These are phyloP conservation scores for Trichoderma sp. DNA, from an alignment of 2,329 filamentous ascomycete species.

Conservation along the genomic window DNA sequence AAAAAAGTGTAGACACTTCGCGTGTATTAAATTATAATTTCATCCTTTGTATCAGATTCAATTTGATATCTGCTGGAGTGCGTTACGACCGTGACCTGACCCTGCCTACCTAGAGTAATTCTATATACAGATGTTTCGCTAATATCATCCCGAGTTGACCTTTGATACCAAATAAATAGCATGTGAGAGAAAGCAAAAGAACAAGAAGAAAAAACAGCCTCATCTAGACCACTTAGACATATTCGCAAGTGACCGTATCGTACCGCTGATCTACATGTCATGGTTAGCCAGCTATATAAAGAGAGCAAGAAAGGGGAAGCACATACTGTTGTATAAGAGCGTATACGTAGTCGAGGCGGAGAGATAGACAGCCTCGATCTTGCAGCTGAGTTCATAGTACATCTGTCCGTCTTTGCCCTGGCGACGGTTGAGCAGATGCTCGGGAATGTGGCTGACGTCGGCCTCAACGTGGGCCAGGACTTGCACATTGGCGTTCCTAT, in stretches of 20 bases:
- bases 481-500: slow-evolving; percentile 37
- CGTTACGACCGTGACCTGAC: not conserved
- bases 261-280: slow-evolving; percentile 37
- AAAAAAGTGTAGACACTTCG: not conserved
- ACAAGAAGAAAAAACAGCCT: not conserved
- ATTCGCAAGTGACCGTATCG: slow-evolving; percentile 43
- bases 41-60: not conserved
- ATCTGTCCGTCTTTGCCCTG: slow-evolving; percentile 37
- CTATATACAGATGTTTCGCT: slow-evolving; percentile 12
- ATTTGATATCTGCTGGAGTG: not conserved
- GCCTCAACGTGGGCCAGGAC: slow-evolving; percentile 40
- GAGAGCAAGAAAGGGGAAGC: not conserved
- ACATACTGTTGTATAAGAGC: slow-evolving; percentile 42
- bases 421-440: slow-evolving; percentile 34
- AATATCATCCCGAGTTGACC: not conserved
- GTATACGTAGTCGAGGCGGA: slow-evolving; percentile 45
- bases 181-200: not conserved
- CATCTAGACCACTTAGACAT: slow-evolving; percentile 33
- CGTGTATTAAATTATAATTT: slow-evolving; percentile 14
- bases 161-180: not conserved
- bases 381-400: slow-evolving; percentile 42
- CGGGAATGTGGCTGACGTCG: slow-evolving; percentile 42
- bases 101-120: not conserved
- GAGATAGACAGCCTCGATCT: slow-evolving; percentile 43
- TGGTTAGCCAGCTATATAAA: slow-evolving; percentile 19